A percentile compares a stretch with the other conserved stretches of the same genome.
These are phyloP conservation scores for Colletotrichum camelliae DNA, from an alignment of 2,329 filamentous ascomycete species.

Conservation along the genomic window DNA sequence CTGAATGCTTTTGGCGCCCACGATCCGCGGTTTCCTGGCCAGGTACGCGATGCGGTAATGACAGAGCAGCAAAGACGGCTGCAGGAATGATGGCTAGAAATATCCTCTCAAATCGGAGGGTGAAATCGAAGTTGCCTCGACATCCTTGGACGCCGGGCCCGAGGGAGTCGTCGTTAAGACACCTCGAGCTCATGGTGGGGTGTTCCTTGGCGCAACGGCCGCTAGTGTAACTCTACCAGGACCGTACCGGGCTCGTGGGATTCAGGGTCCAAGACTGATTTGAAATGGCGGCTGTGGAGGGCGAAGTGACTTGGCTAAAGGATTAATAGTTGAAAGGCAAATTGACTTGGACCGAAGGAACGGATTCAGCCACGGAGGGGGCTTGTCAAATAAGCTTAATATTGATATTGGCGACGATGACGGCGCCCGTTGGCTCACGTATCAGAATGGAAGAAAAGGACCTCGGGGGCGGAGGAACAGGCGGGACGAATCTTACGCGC, in stretches of 20 bases:
- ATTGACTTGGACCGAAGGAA: not conserved
- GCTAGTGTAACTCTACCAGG: not conserved
- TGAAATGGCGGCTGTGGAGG: not conserved
- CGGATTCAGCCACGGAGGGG: too few relatives aligned
- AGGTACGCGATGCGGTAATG: slow-evolving; percentile 32
- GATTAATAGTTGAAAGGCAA: too few relatives aligned
- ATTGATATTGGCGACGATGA: not conserved
- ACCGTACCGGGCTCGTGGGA: not conserved
- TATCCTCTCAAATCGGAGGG: slow-evolving; percentile 46
- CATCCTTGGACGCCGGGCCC: slow-evolving; percentile 44
- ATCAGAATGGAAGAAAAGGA: not conserved
- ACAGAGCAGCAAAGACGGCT: slow-evolving; percentile 36
- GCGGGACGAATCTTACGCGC: not conserved
- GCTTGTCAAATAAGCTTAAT: slow-evolving; percentile 3
- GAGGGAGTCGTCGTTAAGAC: slow-evolving; percentile 36
- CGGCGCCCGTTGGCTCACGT: not conserved
- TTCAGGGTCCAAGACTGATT: not conserved
- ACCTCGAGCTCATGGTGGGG: slow-evolving; percentile 20
- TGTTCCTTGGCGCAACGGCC: not conserved
- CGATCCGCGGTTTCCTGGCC: slow-evolving; percentile 30
- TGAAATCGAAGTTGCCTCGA: slow-evolving; percentile 49
- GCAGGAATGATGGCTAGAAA: slow-evolving; percentile 44
- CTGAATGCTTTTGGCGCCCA: slow-evolving; percentile 33
- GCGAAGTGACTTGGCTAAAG: not conserved
- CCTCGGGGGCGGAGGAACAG: not conserved